These are phyloP conservation scores for Coemansia sp. DNA, from an alignment of 192 early-diverging fungal genomes.

Conservation along the genomic window DNA sequence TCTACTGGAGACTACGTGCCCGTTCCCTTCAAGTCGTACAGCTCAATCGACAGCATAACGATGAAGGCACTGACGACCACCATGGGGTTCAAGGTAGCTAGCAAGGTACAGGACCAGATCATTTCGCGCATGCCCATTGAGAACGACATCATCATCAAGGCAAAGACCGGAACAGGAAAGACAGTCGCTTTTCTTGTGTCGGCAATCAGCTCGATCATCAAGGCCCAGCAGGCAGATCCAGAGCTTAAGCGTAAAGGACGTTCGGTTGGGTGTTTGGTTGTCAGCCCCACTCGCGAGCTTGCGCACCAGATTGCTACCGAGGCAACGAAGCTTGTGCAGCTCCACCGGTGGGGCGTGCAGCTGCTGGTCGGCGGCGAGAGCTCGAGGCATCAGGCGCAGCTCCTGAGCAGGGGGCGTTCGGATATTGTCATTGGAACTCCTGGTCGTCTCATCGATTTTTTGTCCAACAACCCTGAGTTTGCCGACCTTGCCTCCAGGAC, in stretches of 20 bases:
- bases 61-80: constrained; percentile 60
- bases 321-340: constrained; percentile 65
- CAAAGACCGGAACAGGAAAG: constrained; percentile 98
- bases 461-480: constrained; percentile 61
- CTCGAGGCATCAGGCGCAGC: constrained; percentile 57
- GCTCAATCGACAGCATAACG: constrained; percentile 46
- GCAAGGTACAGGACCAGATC: constrained; percentile 86
- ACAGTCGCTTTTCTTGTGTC: constrained; percentile 94
- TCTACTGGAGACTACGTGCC: constrained; percentile 51
- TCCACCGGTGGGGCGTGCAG: constrained; percentile 67
- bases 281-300: constrained; percentile 92
- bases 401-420: constrained; percentile 55
- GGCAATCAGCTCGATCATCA: constrained; percentile 73
- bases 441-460: constrained; percentile 83
- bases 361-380: constrained; percentile 80
- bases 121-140: constrained; percentile 68
- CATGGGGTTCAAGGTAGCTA: constrained; percentile 79
- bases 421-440: constrained; percentile 97
- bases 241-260: constrained; percentile 47
- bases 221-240: constrained; percentile 68
- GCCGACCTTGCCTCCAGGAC: constrained; percentile 55
- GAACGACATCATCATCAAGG: constrained; percentile 87
- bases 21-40: constrained; percentile 59
- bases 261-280: constrained; percentile 68
- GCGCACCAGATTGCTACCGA: constrained; percentile 83